These are phyloP conservation scores for Mortierella hygrophila DNA, from an alignment of 192 early-diverging fungal species.

Conservation along the genomic window DNA sequence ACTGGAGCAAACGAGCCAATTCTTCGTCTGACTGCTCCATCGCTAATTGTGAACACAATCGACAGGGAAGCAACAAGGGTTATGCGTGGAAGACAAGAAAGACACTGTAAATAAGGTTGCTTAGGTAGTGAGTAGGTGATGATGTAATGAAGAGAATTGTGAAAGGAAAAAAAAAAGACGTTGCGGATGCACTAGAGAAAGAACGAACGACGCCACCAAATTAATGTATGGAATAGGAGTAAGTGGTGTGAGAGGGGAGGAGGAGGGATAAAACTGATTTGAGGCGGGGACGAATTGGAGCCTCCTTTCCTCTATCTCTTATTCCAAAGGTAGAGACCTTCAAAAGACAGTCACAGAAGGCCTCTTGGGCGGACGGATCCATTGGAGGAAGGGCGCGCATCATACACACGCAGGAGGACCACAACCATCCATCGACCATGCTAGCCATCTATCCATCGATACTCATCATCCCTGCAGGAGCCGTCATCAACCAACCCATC, in stretches of 20 bases:
- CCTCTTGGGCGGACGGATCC: background rate
- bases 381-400: background rate
- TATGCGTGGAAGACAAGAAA: background rate
- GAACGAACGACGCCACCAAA: background rate
- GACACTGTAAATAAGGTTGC: background rate
- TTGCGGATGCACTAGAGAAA: background rate
- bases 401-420: background rate
- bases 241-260: background rate
- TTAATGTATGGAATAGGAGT: background rate
- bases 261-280: constrained; percentile 21
- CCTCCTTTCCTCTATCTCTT: constrained; percentile 55
- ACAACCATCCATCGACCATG: constrained; percentile 9
- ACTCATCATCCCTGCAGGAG: constrained; percentile 1
- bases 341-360: constrained; percentile 28
- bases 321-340: constrained; percentile 46
- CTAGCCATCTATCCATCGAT: constrained; percentile 25
- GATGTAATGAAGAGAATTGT: background rate
- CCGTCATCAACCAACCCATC: background rate
- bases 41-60: background rate
- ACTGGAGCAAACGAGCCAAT: constrained; percentile 34
- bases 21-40: constrained; percentile 41
- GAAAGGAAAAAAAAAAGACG: background rate
- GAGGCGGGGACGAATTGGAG: constrained; percentile 20
- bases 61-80: background rate
- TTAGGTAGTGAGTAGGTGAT: background rate